Conservation (phyloP, 1,139 yeast species). For the Candida sp. region DNA sequence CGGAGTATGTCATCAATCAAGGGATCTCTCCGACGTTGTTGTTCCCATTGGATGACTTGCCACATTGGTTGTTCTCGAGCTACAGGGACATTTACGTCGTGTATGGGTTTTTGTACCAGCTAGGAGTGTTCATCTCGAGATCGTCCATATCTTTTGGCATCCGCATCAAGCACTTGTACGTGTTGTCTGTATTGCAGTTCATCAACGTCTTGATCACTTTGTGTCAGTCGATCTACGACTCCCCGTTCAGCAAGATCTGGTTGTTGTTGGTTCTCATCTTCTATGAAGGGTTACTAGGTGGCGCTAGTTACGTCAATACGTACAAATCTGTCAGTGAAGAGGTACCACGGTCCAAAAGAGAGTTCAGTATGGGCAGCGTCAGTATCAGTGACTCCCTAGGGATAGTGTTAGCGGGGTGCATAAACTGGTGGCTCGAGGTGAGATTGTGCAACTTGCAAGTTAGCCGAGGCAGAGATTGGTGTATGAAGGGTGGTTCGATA, state of each 20-base stretch:
- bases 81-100: constrained; percentile 91
- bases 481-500: constrained; percentile 28
- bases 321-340: constrained; percentile 78
- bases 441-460: constrained; percentile 75
- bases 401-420: constrained; percentile 76
- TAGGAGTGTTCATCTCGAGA: constrained; percentile 91
- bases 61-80: constrained; percentile 58
- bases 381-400: constrained; percentile 94
- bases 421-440: constrained; percentile 78
- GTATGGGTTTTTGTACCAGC: constrained; percentile 90
- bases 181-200: constrained; percentile 71
- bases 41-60: constrained; percentile 73
- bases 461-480: constrained; percentile 66
- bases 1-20: constrained; percentile 90
- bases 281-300: constrained; percentile 91
- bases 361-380: constrained; percentile 93
- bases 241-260: constrained; percentile 64
- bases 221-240: constrained; percentile 63
- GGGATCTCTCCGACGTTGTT: constrained; percentile 88
- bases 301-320: constrained; percentile 88
- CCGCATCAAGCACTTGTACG: constrained; percentile 60
- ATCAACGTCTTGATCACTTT: constrained; percentile 63
- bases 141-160: constrained; percentile 74
- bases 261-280: constrained; percentile 64
- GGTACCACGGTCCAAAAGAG: constrained; percentile 59